phyloP scores from a whole-genome alignment of 1,284 basidiomycete genomes.

The Garcileccinum viscosum region DNA sequence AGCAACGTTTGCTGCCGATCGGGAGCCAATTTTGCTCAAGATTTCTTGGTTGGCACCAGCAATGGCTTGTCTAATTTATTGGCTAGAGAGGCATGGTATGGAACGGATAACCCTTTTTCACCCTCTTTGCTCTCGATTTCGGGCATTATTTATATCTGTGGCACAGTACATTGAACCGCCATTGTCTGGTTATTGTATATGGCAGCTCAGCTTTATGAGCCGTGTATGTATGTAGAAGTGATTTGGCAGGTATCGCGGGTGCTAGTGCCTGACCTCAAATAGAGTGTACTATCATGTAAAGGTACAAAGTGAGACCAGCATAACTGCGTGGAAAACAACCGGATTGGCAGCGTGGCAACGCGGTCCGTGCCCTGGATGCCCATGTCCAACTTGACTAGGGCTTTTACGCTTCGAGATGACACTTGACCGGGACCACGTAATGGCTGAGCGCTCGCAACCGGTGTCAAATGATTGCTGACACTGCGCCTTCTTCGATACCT shows the following conservation, averaged over 20 bases:
- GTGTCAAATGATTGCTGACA: neutral
- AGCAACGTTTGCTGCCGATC: neutral
- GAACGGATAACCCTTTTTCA: neutral
- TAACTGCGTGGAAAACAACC: neutral
- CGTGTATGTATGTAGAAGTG: neutral
- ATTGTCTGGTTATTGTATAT: neutral
- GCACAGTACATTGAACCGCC: neutral
- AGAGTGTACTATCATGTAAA: too few relatives aligned
- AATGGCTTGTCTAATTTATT: neutral
- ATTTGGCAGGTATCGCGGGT: too few relatives aligned
- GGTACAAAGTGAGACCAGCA: too few relatives aligned
- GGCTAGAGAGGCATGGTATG: neutral
- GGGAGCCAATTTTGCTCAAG: neutral
- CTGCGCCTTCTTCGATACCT: neutral
- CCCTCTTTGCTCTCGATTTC: neutral
- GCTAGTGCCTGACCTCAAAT: too few relatives aligned
- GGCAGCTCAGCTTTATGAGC: neutral
- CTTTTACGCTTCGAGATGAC: neutral
- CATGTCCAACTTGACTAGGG: neutral
- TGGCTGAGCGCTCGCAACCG: neutral
- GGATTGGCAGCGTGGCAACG: neutral
- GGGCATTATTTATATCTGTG: conserved; percentile 3
- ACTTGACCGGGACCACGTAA: neutral
- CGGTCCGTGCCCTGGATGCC: neutral
- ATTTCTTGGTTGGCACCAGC: too few relatives aligned